These are phyloP conservation scores for Eucalyptus polybractea DNA, from an alignment of 345 rosid genomes.

Conservation along the genomic window DNA sequence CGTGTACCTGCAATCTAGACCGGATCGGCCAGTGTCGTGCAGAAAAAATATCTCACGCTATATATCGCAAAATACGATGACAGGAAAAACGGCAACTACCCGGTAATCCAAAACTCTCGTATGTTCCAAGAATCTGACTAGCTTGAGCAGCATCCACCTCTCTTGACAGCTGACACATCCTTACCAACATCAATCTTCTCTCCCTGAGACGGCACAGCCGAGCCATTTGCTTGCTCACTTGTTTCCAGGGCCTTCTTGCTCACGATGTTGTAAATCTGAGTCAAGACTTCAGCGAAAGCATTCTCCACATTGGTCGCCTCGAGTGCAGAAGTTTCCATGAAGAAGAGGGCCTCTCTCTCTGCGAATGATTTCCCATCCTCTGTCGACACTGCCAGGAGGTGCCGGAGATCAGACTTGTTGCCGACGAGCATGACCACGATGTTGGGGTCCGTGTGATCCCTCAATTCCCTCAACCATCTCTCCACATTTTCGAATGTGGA, in stretches of 20 bases:
- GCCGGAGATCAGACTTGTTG: slow-evolving; percentile 88
- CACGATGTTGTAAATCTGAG: slow-evolving; percentile 69
- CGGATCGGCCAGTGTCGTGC: not conserved
- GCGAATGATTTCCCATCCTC: slow-evolving; percentile 81
- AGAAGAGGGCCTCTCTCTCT: slow-evolving; percentile 71
- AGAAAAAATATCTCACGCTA: not conserved
- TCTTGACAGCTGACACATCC: slow-evolving; percentile 92
- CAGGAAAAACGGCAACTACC: not conserved
- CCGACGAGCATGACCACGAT: slow-evolving; percentile 89
- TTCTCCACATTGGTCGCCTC: slow-evolving; percentile 82
- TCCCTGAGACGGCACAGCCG: slow-evolving; percentile 61
- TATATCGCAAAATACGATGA: not conserved
- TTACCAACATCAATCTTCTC: slow-evolving; percentile 74
- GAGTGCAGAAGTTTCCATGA: slow-evolving; percentile 94
- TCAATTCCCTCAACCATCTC: slow-evolving; percentile 86
- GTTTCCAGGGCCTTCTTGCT: slow-evolving; percentile 89
- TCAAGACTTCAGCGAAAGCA: slow-evolving; percentile 83
- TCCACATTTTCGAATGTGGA: slow-evolving; percentile 81
- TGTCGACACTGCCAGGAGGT: slow-evolving; percentile 75
- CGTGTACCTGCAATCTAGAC: not conserved
- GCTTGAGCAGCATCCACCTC: slow-evolving; percentile 80
- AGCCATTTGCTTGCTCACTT: slow-evolving; percentile 31
- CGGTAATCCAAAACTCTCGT: not conserved
- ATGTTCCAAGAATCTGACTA: slow-evolving; percentile 10
- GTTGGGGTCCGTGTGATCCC: slow-evolving; percentile 92